Base-by-base conservation (phyloP, 306 rosid genomes). In the Corylus heterophylla region DNA sequence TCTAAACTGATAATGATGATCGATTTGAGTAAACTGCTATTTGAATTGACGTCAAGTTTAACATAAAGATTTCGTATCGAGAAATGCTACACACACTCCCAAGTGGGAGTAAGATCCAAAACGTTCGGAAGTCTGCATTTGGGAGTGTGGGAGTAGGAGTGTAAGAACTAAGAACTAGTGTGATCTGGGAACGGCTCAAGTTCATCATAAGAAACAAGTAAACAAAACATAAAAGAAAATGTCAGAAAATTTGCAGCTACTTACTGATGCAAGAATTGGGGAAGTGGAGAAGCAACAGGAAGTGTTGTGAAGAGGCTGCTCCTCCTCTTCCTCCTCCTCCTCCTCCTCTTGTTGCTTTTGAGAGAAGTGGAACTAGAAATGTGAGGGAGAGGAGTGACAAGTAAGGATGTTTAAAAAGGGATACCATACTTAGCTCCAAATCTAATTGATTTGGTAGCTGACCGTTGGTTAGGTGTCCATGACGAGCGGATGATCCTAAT, bases 401-500 rank as follows among this genome's bases (percentile, higher is more conserved):
- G 76, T 7, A 7, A 35, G 25, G 17, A 76, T 29, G 77, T 69
- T 54, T 83, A 69, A 73, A 59, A 78, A 27, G 64, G 70, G 48
- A 49, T 2, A 45, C 9, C 0, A 27, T 69, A 7, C 8, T 64
- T 54, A 54, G 35, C 7, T 35, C 49, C 83, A 85, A 42, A 61
- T 66, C 77, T 78, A 52, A 47, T 49, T 67, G 78, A 74, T 69
- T 82, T 76, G 87, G 83, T 84, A 71, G 84, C 73, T 88, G 97
- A 91, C 86, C 44, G 89, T 79, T 88, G 50, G 93, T 83, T 91
- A 83, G 48, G 39, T 18, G 70, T 5, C 7, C 47, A 8, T 2
- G 79, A 76, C 69, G 83, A 83, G 74, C 76, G 52, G 86, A 45
- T 84, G 82, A 54, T 69, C 37, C 39, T 16, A 37, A 20, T 27